Conservation (phyloP, 2,329 filamentous ascomycete species). For the Calonectria honghensis region DNA sequence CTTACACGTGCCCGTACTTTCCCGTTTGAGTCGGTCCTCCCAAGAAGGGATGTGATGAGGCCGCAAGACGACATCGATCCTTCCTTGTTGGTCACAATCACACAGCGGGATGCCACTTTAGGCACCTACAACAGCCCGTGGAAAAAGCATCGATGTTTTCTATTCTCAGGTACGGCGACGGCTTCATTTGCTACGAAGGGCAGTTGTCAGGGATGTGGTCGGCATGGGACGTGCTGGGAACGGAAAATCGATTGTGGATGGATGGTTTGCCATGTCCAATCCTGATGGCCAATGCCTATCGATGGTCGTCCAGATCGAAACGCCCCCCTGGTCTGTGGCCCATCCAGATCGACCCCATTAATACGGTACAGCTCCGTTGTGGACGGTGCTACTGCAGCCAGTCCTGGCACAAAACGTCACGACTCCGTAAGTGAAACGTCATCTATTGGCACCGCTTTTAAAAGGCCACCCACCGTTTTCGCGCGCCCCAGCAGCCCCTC, state of each 20-base stretch:
- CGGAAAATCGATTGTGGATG: neutral
- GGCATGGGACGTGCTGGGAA: slow-evolving; percentile 13
- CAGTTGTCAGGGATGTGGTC: slow-evolving; percentile 27
- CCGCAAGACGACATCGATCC: slow-evolving; percentile 13
- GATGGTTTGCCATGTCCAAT: slow-evolving; percentile 18
- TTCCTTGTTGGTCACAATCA: neutral
- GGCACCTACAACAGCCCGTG: slow-evolving; percentile 1
- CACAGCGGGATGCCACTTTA: slow-evolving; percentile 5
- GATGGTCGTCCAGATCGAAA: slow-evolving; percentile 27
- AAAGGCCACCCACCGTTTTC: slow-evolving; percentile 27
- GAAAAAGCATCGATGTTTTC: slow-evolving; percentile 17
- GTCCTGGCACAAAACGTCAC: slow-evolving; percentile 8
- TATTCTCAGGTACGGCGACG: slow-evolving; percentile 17
- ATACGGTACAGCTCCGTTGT: slow-evolving; percentile 36
- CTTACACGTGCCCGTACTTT: slow-evolving; percentile 21
- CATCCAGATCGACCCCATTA: slow-evolving; percentile 28
- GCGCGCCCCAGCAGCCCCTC: neutral
- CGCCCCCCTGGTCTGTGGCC: slow-evolving; percentile 5
- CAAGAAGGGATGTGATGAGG: slow-evolving; percentile 10
- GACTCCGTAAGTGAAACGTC: neutral
- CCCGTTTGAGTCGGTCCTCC: neutral
- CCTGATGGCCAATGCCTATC: slow-evolving; percentile 24
- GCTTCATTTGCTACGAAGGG: slow-evolving; percentile 25
- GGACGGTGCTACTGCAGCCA: slow-evolving; percentile 26
- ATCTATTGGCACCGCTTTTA: neutral